A percentile compares a stretch with the other conserved stretches of the same genome.
Evolutionary conservation across 2,329 filamentous ascomycete species (phyloP).

Genomic region (Talaromyces marneffei): DNA sequence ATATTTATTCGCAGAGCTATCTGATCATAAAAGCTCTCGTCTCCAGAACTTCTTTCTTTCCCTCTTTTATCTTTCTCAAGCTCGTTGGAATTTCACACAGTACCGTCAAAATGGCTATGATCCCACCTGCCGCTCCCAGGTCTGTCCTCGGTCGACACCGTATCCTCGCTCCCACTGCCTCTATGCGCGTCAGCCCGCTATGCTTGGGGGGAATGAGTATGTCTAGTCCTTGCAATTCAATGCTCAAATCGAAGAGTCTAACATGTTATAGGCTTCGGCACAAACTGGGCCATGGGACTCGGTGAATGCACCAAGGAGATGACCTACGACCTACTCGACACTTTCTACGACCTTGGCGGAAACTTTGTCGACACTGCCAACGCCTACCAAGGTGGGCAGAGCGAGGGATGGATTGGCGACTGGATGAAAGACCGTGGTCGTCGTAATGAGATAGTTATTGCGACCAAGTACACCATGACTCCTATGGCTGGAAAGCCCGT

Average conservation of each 20-base stretch:
- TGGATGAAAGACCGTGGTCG: slow-evolving; percentile 43
- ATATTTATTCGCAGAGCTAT: not conserved
- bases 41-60: not conserved
- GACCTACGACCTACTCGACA: slow-evolving; percentile 44
- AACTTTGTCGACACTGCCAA: slow-evolving; percentile 52
- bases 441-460: slow-evolving; percentile 49
- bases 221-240: not conserved
- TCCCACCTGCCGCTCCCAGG: not conserved
- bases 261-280: slow-evolving; percentile 19
- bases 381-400: slow-evolving; percentile 44
- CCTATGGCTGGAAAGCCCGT: slow-evolving; percentile 22
- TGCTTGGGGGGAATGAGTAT: slow-evolving; percentile 9
- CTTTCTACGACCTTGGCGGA: slow-evolving; percentile 44
- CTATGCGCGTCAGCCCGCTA: slow-evolving; percentile 7
- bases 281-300: slow-evolving; percentile 23
- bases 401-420: slow-evolving; percentile 46
- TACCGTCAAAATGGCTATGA: not conserved
- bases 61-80: not conserved
- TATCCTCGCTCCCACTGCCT: slow-evolving; percentile 5
- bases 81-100: not conserved
- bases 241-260: not conserved
- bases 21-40: not conserved
- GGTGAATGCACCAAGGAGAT: slow-evolving; percentile 43
- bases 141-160: slow-evolving; percentile 6
- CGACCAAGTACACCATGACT: slow-evolving; percentile 49